A percentile compares a stretch with the other conserved stretches of the same genome.
Conservation (phyloP, 768 basidiomycete genomes). For the Pleurotus eryngii region DNA sequence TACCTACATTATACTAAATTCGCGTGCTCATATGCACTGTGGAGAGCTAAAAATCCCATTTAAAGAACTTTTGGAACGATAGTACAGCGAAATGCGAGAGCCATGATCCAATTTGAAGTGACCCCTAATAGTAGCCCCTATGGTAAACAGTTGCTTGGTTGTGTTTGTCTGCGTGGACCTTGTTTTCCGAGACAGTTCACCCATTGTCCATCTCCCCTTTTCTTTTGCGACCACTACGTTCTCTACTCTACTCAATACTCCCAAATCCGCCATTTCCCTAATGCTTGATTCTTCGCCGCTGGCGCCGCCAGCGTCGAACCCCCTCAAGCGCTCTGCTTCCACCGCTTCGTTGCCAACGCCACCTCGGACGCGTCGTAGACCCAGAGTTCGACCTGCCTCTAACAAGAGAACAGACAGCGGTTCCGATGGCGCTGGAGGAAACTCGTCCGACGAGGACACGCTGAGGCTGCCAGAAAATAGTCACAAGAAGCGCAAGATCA, state of each 20-base stretch:
- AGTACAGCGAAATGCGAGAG: too few species aligned
- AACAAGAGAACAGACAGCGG: neutral
- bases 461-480: neutral
- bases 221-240: neutral
- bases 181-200: neutral
- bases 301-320: neutral
- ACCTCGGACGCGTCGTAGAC: neutral
- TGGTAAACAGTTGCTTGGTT: neutral
- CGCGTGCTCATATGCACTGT: too few species aligned
- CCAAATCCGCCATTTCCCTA: neutral
- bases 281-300: neutral
- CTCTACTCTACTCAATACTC: neutral
- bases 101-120: too few species aligned
- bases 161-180: neutral
- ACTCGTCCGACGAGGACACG: neutral
- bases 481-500: neutral
- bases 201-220: neutral
- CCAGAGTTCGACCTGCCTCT: neutral
- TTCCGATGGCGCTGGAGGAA: neutral
- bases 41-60: too few species aligned
- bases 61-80: too few species aligned
- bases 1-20: too few species aligned
- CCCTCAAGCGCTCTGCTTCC: conserved; percentile 3
- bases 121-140: too few species aligned
- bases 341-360: neutral